phyloP scores from a whole-genome alignment of 2,329 filamentous ascomycete genomes.

The Rhynchosporium graminicola region DNA sequence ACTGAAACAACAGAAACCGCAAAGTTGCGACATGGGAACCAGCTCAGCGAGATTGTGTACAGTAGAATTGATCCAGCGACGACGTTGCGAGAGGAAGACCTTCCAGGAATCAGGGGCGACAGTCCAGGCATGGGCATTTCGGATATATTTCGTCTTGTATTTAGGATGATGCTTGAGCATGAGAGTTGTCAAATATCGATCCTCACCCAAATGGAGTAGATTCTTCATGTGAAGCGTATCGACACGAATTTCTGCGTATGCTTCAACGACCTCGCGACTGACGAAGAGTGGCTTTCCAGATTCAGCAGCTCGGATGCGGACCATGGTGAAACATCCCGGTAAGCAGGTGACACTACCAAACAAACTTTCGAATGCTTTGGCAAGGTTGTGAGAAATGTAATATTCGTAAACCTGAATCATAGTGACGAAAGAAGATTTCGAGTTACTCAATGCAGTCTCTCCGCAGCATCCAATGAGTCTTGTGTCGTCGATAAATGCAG shows the following conservation, averaged over 20 bases:
- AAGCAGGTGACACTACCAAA: conserved; percentile 98
- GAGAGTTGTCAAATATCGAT: conserved; percentile 94
- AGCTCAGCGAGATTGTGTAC: conserved; percentile 97
- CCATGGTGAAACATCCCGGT: conserved; percentile 99
- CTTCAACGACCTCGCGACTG: conserved; percentile 84
- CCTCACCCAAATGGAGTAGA: conserved; percentile 90
- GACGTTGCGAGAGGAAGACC: conserved; percentile 96
- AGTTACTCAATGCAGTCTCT: conserved; percentile 90
- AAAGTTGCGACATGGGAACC: conserved; percentile 89
- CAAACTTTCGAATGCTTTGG: conserved; percentile 95
- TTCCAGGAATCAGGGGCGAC: conserved; percentile 92
- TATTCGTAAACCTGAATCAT: conserved; percentile 99
- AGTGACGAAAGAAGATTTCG: conserved; percentile 89
- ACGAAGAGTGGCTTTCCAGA: conserved; percentile 96
- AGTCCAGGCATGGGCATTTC: conserved; percentile 90
- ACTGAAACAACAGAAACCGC: conserved; percentile 99
- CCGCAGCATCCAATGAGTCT: conserved; percentile 92
- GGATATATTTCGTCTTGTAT: conserved; percentile 99
- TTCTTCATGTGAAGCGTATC: conserved; percentile 99
- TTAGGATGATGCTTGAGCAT: conserved; percentile 88
- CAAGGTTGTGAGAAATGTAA: conserved; percentile 96
- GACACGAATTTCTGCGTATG: conserved; percentile 89
- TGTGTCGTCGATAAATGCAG: conserved; percentile 87
- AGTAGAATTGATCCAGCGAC: conserved; percentile 99
- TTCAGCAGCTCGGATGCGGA: conserved; percentile 91